These are phyloP conservation scores for Primulina tabacum DNA, from an alignment of 257 asterid genomes.

Conservation along the genomic window DNA sequence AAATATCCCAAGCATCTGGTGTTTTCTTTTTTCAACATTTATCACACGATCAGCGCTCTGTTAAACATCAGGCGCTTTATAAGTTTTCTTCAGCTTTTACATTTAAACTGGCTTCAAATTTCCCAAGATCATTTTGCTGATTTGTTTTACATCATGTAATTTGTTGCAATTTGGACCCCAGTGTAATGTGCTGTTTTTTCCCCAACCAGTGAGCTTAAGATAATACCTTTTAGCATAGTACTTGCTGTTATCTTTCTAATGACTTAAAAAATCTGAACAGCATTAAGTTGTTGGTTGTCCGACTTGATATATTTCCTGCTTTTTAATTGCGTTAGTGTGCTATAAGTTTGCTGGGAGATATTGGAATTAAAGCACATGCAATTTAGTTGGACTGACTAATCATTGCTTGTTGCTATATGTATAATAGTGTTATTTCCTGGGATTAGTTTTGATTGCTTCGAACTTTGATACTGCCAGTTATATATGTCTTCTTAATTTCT, in stretches of 20 bases:
- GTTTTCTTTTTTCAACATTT: neutral
- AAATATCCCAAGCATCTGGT: neutral
- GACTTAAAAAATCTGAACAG: neutral
- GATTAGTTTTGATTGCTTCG: conserved; percentile 11
- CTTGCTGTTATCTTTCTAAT: neutral
- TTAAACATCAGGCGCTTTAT: neutral
- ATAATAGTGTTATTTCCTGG: too few relatives aligned
- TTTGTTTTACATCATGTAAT: neutral
- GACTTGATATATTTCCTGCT: neutral
- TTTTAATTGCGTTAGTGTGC: neutral
- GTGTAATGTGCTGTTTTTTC: neutral
- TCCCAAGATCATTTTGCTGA: neutral
- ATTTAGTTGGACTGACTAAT: neutral
- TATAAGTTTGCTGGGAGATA: neutral
- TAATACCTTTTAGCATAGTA: neutral
- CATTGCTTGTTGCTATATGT: neutral
- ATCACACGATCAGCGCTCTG: too few relatives aligned
- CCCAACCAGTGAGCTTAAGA: neutral
- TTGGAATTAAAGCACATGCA: neutral
- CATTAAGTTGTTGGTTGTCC: neutral
- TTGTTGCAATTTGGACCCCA: neutral
- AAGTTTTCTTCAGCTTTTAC: neutral
- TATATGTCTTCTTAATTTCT: conserved; percentile 16
- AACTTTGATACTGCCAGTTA: conserved; percentile 14
- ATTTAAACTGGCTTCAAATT: neutral